Conservation (phyloP, 108 stramenopile genomes). For the Mayamaea pseudoterrestris region DNA sequence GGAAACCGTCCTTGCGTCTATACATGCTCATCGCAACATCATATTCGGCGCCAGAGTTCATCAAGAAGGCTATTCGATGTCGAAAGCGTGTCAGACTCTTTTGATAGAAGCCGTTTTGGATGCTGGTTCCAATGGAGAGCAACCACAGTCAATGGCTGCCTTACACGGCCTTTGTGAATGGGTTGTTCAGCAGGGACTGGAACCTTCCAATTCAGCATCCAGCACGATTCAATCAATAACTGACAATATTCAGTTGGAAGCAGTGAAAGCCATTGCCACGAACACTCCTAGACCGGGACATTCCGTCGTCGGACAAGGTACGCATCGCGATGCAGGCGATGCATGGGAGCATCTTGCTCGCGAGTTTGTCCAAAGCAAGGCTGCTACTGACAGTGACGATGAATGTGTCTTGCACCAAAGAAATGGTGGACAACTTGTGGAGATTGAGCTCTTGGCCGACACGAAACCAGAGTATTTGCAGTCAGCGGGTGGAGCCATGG, state of each 20-base stretch:
- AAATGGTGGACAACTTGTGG: conserved; percentile 34
- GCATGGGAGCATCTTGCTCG: conserved; percentile 53
- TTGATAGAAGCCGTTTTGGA: conserved; percentile 45
- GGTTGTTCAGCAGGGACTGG: conserved; percentile 18
- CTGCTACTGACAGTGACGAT: no score
- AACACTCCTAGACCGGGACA: conserved; percentile 55
- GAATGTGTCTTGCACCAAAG: conserved; percentile 50
- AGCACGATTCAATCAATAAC: not conserved
- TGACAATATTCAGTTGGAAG: conserved; percentile 24
- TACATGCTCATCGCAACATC: conserved; percentile 52
- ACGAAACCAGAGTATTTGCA: conserved; percentile 38
- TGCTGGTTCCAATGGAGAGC: conserved; percentile 56
- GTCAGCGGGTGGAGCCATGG: conserved; percentile 76
- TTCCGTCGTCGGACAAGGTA: conserved; percentile 48
- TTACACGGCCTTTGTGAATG: conserved; percentile 54
- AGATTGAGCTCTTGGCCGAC: conserved; percentile 68
- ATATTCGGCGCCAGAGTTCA: conserved; percentile 44
- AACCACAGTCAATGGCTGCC: conserved; percentile 58
- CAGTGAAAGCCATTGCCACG: conserved; percentile 61
- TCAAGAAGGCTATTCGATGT: not conserved
- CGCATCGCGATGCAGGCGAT: conserved; percentile 43
- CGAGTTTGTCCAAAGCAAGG: conserved; percentile 27
- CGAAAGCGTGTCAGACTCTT: conserved; percentile 17
- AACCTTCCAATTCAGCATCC: not conserved
- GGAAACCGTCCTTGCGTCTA: conserved; percentile 23